These are phyloP conservation scores for Bolboschoenus planiculmis DNA, from an alignment of 176 grass and related monocot genomes.

Conservation along the genomic window DNA sequence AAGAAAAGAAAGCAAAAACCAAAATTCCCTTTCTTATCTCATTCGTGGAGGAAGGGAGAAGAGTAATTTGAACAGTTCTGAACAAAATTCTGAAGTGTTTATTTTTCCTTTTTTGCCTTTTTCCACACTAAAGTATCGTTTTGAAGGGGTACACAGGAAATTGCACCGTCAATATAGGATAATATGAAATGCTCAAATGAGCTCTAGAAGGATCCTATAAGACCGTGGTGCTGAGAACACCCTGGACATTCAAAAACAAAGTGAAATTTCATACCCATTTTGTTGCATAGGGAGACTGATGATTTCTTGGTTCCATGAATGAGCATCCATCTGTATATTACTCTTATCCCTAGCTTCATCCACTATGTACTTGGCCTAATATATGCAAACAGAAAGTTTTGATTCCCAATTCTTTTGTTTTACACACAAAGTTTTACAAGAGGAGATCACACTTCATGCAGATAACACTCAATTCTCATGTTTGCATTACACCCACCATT, in stretches of 20 bases:
- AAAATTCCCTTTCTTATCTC: not conserved
- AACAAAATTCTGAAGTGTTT: not conserved
- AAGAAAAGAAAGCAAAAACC: not conserved
- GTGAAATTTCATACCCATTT: slow-evolving; percentile 48
- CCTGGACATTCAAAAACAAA: not conserved
- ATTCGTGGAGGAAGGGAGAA: not conserved
- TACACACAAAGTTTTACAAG: not conserved
- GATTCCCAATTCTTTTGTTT: not conserved
- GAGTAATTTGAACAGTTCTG: not conserved
- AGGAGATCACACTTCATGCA: not conserved
- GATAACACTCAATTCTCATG: not conserved
- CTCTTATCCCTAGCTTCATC: slow-evolving; percentile 72
- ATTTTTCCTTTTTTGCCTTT: not conserved
- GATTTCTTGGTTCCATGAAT: slow-evolving; percentile 33
- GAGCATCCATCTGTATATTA: slow-evolving; percentile 41
- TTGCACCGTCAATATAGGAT: slow-evolving; percentile 7
- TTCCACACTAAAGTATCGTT: not conserved
- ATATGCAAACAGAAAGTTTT: slow-evolving; percentile 24
- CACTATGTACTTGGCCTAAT: slow-evolving; percentile 51
- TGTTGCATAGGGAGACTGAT: slow-evolving; percentile 35
- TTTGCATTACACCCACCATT: not conserved
- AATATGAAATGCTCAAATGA: not conserved
- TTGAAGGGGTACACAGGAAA: not conserved
- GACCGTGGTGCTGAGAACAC: not conserved
- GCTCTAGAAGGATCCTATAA: not conserved